Evolutionary conservation across 129 eudicot species (phyloP).

Genomic region (Logfia minima): DNA sequence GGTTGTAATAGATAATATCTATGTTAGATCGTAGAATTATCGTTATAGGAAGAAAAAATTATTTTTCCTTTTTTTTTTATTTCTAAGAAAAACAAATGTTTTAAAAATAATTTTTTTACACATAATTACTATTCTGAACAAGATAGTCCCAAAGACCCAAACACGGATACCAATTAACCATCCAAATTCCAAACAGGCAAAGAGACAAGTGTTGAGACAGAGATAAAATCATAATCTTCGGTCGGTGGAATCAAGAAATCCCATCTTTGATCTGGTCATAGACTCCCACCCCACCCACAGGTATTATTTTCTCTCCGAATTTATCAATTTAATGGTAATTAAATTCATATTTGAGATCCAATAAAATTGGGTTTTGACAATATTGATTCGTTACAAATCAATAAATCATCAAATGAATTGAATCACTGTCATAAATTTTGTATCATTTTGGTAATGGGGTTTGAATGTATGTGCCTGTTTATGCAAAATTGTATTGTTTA

Average conservation of each 20-base stretch:
- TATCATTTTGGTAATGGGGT: neutral
- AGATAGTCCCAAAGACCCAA: no score
- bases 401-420: neutral
- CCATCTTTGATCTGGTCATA: slow-evolving; percentile 18
- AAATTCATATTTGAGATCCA: slow-evolving; percentile 5
- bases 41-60: no score
- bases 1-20: no score
- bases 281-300: slow-evolving; percentile 13
- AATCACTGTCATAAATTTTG: neutral
- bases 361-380: neutral
- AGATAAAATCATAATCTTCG: no score
- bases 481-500: neutral
- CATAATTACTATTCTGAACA: no score
- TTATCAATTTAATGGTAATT: neutral
- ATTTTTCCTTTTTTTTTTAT: no score
- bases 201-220: no score
- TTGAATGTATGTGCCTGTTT: neutral
- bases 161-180: no score
- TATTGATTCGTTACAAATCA: neutral
- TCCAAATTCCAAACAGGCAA: no score
- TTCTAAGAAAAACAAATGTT: no score
- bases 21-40: no score
- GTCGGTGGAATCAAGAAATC: neutral
- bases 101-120: no score
- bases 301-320: neutral